Base-by-base conservation (phyloP, 768 basidiomycete genomes). In the Cyclocybe aegerita region DNA sequence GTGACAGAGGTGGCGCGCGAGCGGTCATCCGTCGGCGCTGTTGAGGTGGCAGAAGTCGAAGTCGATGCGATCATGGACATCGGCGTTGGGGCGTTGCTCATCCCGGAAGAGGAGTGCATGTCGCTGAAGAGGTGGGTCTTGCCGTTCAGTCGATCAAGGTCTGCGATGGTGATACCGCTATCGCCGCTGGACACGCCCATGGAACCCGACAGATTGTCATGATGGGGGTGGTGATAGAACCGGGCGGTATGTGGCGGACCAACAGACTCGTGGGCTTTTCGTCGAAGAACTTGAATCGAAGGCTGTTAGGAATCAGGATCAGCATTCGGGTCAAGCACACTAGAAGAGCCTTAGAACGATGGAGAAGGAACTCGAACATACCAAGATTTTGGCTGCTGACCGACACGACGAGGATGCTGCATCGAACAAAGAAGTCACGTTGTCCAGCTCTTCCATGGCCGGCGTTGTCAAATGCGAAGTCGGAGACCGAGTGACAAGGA, bases 141-240 rank as follows among this genome's bases (percentile, higher is more conserved):
- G 2, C 83, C 83, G 16, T 76, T 77, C 37, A 83, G 63, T 23
- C 80, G 73, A 55, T 83, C 78, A 17, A 85, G 75, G 46, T 85
- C 82, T 1, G 68, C 68, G 29, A 70, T 60, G 4, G 71, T 68
- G 45, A 77, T 57, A 7, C 46, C 52, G 29, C 53, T 53, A 3
- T 56, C 43, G 51, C 61, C 58, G 51, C 61, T 57, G 30, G 23
- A 23, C 23, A 5, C 5, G 23, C 23, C 23, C 61, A 59, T 15
- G 61, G 60, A 45, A 46, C 61, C 38, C 54, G 63, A 49, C 51
- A n/a, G 12, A 31, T 46, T 37, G 29, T 56, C 45, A 42, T 57
- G 42, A 23, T 54, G 35, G 29, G 55, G 50, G 49, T 58, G 15
- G 39, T 43, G 45, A 41, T 17, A 50, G 46, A 54, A 55, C 16